These are phyloP conservation scores for Yarrowia bubula DNA, from an alignment of 805 yeast species.

Conservation along the genomic window DNA sequence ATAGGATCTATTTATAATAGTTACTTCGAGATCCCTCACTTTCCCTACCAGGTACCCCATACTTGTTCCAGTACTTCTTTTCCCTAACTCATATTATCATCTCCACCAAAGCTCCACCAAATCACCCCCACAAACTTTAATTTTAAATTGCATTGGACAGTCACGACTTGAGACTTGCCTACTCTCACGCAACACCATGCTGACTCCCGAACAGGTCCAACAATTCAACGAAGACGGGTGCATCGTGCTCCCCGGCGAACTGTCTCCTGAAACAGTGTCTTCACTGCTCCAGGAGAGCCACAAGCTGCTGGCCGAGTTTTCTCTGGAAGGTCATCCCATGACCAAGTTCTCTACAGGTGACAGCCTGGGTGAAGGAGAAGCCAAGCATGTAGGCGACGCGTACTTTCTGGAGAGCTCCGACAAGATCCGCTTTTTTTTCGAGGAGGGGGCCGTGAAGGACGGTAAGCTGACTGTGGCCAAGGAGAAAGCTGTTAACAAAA, in stretches of 20 bases:
- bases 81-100: neutral
- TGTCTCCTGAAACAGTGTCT: constrained; percentile 45
- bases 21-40: too few species aligned
- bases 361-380: constrained; percentile 40
- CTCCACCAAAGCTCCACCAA: neutral
- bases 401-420: constrained; percentile 70
- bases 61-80: too few species aligned
- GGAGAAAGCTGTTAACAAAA: constrained; percentile 63
- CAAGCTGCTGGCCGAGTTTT: constrained; percentile 49
- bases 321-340: constrained; percentile 58
- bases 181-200: constrained; percentile 22
- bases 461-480: constrained; percentile 56
- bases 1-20: too few species aligned
- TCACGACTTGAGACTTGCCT: neutral
- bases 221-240: constrained; percentile 56
- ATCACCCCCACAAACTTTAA: neutral
- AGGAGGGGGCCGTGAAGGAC: constrained; percentile 56
- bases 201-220: constrained; percentile 51
- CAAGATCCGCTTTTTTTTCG: constrained; percentile 67
- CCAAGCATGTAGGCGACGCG: constrained; percentile 67
- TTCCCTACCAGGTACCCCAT: too few species aligned
- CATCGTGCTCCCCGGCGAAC: constrained; percentile 56
- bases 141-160: neutral
- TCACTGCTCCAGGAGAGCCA: constrained; percentile 47
- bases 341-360: constrained; percentile 65